A percentile compares a stretch with the other conserved stretches of the same genome.
Evolutionary conservation across 768 basidiomycete genomes (phyloP).

Genomic region (Hericium coralloides): DNA sequence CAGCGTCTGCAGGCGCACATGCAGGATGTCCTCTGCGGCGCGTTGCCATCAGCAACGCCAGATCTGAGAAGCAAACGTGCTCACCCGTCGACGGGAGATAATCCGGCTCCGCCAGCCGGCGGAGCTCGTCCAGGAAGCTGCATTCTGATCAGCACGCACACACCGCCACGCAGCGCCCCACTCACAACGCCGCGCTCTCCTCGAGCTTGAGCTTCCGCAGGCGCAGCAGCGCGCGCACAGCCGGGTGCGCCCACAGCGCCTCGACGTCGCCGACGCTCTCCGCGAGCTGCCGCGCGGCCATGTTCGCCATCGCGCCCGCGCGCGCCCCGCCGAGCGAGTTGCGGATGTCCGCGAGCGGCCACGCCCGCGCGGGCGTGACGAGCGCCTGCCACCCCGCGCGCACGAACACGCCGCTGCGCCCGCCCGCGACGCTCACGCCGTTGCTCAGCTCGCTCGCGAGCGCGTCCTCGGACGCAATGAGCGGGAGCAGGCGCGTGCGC

Average conservation of each 20-base stretch:
- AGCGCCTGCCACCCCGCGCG: constrained; percentile 67
- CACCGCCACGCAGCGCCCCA: neutral
- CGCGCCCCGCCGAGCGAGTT: constrained; percentile 19
- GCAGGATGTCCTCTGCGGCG: constrained; percentile 59
- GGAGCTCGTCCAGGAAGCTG: constrained; percentile 63
- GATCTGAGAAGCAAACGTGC: neutral
- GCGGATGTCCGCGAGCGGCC: constrained; percentile 28
- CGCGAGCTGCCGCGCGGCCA: constrained; percentile 49
- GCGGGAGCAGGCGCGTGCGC: constrained; percentile 47
- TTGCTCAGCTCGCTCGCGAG: constrained; percentile 61
- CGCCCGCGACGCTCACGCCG: constrained; percentile 52
- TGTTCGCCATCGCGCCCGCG: constrained; percentile 35
- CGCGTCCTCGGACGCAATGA: constrained; percentile 58
- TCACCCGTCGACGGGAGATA: constrained; percentile 66
- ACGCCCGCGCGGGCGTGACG: constrained; percentile 36
- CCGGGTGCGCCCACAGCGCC: constrained; percentile 63
- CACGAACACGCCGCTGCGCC: constrained; percentile 54
- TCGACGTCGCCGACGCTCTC: constrained; percentile 42
- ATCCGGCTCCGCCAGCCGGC: constrained; percentile 56
- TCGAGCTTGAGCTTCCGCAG: constrained; percentile 57
- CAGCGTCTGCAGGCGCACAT: constrained; percentile 72
- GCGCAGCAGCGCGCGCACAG: constrained; percentile 47
- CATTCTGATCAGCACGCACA: neutral
- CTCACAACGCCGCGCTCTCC: constrained; percentile 72
- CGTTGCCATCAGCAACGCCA: neutral